These are phyloP conservation scores for Mycocentrospora acerina DNA, from an alignment of 2,329 filamentous ascomycete genomes.

Conservation along the genomic window DNA sequence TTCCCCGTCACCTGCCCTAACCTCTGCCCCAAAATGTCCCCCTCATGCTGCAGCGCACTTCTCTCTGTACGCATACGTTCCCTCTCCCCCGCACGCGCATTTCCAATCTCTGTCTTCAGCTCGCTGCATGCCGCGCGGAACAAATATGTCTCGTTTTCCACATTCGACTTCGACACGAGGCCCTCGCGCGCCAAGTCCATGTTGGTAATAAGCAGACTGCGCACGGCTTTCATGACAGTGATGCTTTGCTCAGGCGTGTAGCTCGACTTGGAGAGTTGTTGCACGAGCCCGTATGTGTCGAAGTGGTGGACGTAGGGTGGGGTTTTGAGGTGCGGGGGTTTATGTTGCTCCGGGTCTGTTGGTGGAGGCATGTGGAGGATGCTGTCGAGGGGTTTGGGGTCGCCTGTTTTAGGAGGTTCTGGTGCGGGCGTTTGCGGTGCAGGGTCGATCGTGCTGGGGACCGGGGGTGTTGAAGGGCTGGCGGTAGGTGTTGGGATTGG, in stretches of 20 bases:
- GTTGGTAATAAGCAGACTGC: conserved; percentile 74
- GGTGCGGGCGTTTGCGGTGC: conserved; percentile 15
- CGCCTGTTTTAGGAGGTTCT: conserved; percentile 23
- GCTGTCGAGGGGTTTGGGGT: conserved; percentile 42
- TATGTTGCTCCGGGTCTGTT: conserved; percentile 44
- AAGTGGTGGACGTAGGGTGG: conserved; percentile 93
- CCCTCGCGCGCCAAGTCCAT: conserved; percentile 77
- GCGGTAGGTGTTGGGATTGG: conserved; percentile 12
- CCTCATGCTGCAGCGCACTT: conserved; percentile 85
- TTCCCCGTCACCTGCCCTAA: conserved; percentile 79
- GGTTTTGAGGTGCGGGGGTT: conserved; percentile 68
- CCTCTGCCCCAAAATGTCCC: conserved; percentile 86
- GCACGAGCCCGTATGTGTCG: conserved; percentile 88
- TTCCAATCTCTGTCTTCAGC: conserved; percentile 81
- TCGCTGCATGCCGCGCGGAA: conserved; percentile 94
- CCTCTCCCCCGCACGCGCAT: conserved; percentile 72
- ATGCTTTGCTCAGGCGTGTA: conserved; percentile 76
- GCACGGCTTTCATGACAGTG: conserved; percentile 89
- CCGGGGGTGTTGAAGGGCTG: conserved; percentile 14
- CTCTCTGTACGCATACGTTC: conserved; percentile 82
- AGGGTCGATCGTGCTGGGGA: conserved; percentile 10
- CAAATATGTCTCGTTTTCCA: conserved; percentile 93
- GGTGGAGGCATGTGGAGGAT: conserved; percentile 46
- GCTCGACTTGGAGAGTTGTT: conserved; percentile 69
- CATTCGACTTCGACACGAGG: conserved; percentile 85